A percentile compares a stretch with the other conserved stretches of the same genome.
Evolutionary conservation across 495 filamentous ascomycete species (phyloP).

Genomic region (Opeltia flavorubescens): DNA sequence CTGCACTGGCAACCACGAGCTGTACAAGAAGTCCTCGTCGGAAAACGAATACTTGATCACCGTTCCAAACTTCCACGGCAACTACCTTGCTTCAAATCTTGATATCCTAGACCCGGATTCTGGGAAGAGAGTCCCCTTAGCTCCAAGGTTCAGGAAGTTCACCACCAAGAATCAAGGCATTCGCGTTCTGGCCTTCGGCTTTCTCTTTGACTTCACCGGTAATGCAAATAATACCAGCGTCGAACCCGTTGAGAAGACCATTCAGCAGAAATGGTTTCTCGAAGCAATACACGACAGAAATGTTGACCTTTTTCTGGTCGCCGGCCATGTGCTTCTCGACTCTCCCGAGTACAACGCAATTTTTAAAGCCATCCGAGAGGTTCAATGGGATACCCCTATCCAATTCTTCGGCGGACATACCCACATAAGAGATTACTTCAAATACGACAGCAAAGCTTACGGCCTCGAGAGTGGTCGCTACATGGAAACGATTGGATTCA

Average conservation of each 20-base stretch:
- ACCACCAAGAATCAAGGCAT: conserved; percentile 76
- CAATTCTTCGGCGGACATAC: conserved; percentile 89
- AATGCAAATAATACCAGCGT: conserved; percentile 84
- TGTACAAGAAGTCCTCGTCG: conserved; percentile 70
- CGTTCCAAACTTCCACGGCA: conserved; percentile 60
- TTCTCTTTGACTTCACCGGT: conserved; percentile 82
- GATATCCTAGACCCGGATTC: conserved; percentile 68
- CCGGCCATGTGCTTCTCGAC: conserved; percentile 72
- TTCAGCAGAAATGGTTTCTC: conserved; percentile 82
- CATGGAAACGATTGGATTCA: conserved; percentile 94
- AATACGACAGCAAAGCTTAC: conserved; percentile 67
- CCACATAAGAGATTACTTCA: conserved; percentile 74
- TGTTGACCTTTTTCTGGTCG: conserved; percentile 75
- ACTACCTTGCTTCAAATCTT: conserved; percentile 80
- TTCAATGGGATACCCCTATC: conserved; percentile 69
- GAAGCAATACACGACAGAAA: conserved; percentile 64
- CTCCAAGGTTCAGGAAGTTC: conserved; percentile 73
- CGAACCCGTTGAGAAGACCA: conserved; percentile 58
- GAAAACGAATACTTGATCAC: conserved; percentile 61
- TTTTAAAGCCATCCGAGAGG: conserved; percentile 62
- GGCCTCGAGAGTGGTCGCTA: conserved; percentile 86
- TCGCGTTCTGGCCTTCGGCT: conserved; percentile 77
- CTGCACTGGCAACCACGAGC: conserved; percentile 87
- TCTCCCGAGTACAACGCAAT: conserved; percentile 66
- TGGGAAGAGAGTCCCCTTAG: conserved; percentile 57